A percentile compares a stretch with the other conserved stretches of the same genome.
Evolutionary conservation across 1,284 basidiomycete species (phyloP).

Genomic region (Sutorius eximius): DNA sequence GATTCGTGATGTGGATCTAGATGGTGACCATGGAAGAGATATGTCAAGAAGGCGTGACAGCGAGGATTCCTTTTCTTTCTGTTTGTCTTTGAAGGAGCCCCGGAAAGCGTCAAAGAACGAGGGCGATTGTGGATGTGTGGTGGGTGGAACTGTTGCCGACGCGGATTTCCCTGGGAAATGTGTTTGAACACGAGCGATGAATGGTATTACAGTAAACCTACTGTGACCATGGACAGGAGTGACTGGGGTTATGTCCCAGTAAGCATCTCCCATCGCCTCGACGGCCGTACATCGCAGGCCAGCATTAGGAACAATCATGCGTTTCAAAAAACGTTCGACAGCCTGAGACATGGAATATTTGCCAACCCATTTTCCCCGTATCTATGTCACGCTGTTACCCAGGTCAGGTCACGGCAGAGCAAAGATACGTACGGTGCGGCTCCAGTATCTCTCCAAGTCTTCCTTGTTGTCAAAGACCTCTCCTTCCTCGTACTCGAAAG

Average conservation of each 20-base stretch:
- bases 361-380: slow-evolving; percentile 84
- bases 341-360: slow-evolving; percentile 69
- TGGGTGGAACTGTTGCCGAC: slow-evolving; percentile 15
- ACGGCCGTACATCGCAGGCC: slow-evolving; percentile 67
- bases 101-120: slow-evolving; percentile 22
- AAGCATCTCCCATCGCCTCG: slow-evolving; percentile 64
- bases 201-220: slow-evolving; percentile 5
- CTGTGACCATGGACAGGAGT: slow-evolving; percentile 26
- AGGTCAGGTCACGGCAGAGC: background rate
- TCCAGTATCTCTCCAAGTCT: slow-evolving; percentile 82
- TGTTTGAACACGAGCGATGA: background rate
- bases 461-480: slow-evolving; percentile 83
- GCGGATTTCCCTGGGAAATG: slow-evolving; percentile 24
- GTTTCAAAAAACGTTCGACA: slow-evolving; percentile 63
- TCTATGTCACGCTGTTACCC: slow-evolving; percentile 35
- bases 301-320: slow-evolving; percentile 78
- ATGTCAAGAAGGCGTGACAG: slow-evolving; percentile 30
- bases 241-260: slow-evolving; percentile 48
- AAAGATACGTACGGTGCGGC: slow-evolving; percentile 60
- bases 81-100: slow-evolving; percentile 28
- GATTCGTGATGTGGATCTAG: slow-evolving; percentile 14
- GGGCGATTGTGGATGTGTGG: slow-evolving; percentile 11
- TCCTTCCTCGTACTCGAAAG: slow-evolving; percentile 82
- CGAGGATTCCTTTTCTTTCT: slow-evolving; percentile 25
- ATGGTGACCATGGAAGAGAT: slow-evolving; percentile 33